A percentile compares a stretch with the other conserved stretches of the same genome.
Evolutionary conservation across 129 eudicot species (phyloP).

Genomic region (Rutidosis leptorrhynchoides): DNA sequence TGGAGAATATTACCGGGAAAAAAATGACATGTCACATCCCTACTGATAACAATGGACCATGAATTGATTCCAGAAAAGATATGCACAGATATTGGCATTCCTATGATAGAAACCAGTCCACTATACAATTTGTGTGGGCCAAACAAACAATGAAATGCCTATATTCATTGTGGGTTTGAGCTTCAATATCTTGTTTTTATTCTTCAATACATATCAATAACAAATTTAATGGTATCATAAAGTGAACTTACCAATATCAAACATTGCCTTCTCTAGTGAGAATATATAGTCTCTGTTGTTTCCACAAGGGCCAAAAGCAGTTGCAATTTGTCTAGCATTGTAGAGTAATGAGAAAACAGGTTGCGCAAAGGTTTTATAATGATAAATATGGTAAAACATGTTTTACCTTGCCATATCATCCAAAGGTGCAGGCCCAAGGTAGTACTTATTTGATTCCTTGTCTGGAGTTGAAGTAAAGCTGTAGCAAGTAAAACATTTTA

Average conservation of each 20-base stretch:
- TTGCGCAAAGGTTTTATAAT: not conserved
- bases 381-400: no score
- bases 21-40: not conserved
- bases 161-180: no score
- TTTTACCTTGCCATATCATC: constrained; percentile 92
- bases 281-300: constrained; percentile 86
- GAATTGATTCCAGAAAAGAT: not conserved
- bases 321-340: constrained; percentile 79
- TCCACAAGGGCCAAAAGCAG: constrained; percentile 96
- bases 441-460: constrained; percentile 68
- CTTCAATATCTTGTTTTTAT: no score
- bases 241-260: constrained; percentile 59
- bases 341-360: not conserved
- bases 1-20: not conserved
- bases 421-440: constrained; percentile 93
- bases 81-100: not conserved
- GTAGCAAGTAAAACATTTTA: constrained; percentile 25
- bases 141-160: not conserved
- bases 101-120: not conserved
- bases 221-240: not conserved
- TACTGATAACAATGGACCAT: not conserved
- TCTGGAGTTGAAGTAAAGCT: constrained; percentile 96
- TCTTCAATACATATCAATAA: no score
- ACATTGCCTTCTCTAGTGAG: constrained; percentile 82
- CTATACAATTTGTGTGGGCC: no score